Evolutionary conservation across 2,329 filamentous ascomycete species (phyloP), one percentile per base, ranked within the genome.

Genomic region (Stachybotrys elegans): DNA sequence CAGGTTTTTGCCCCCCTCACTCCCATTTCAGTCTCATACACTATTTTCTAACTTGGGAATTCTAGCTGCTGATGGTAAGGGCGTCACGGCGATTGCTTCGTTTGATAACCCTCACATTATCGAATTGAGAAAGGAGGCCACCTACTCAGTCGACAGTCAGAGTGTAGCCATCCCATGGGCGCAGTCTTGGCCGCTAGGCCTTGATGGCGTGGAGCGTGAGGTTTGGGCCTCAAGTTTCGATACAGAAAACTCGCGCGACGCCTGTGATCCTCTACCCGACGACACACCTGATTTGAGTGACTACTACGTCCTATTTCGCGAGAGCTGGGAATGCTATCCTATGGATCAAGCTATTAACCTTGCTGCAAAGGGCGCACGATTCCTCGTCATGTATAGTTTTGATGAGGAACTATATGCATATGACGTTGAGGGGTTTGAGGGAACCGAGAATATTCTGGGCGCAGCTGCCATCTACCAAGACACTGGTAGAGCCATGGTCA

Each of bases 331-430:
- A 20, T 36, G 34, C n/a, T 5, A 5, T 13, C 17, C 17, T 5
- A 17, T 13, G 9, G 17, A 6, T 6, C 34, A 36, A 20, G 34
- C 34, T 17, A 19, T 19, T 5, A 76, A 76, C 44, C 70, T 61
- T 27, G 69, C 60, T 6, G 66, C 62, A 11, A 67, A 67, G 35
- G 77, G 77, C 20, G 76, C 73, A 38, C 70, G 71, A 54, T 78
- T 78, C 47, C 60, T 81, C 36, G 59, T 81, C 50, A 66, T 77
- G 54, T 80, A 79, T 58, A 78, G 78, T 64, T n/a, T 7, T 17
- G 16, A 36, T 19, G 17, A 36, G 13, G 16, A 17, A 16, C 5
- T 36, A n/a, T 7, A 35, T 36, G 14, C 9, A 7, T 35, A n/a
- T 16, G 7, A 16, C 19, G 32, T 35, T 35, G 8, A 7, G 7